Percentiles rank a stretch among this genome's conserved stretches.
Evolutionary conservation across 2,329 filamentous ascomycete species (phyloP).

Genomic region (Pseudogymnoascus sp.): DNA sequence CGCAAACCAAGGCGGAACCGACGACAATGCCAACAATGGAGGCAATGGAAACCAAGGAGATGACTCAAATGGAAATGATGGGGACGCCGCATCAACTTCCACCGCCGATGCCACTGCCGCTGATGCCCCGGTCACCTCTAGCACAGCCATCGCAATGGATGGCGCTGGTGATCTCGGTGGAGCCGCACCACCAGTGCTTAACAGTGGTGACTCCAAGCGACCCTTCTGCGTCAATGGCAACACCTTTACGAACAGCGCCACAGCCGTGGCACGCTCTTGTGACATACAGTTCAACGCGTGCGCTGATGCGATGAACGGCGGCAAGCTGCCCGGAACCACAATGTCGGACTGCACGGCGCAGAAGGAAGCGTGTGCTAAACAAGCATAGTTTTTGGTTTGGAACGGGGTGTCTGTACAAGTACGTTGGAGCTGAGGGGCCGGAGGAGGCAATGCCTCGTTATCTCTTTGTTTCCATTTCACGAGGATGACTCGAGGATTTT

Average conservation of each 20-base stretch:
- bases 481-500: background rate
- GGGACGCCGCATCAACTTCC: background rate
- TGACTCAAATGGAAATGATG: no score
- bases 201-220: constrained; percentile 41
- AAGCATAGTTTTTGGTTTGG: background rate
- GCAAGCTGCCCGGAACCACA: constrained; percentile 22
- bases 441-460: background rate
- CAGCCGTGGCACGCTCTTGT: constrained; percentile 51
- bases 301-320: constrained; percentile 46
- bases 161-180: constrained; percentile 35
- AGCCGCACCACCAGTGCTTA: constrained; percentile 40
- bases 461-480: background rate
- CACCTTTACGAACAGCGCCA: constrained; percentile 47
- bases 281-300: constrained; percentile 57
- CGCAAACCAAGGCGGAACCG: background rate
- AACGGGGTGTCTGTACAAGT: background rate
- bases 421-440: background rate
- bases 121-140: background rate
- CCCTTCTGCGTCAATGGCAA: constrained; percentile 49
- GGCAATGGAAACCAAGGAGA: background rate
- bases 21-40: background rate
- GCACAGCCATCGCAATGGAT: background rate
- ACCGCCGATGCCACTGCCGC: background rate
- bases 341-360: constrained; percentile 20
- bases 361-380: constrained; percentile 14